Evolutionary conservation across 192 early-diverging fungal species (phyloP).

Genomic region (Podila minutissima): DNA sequence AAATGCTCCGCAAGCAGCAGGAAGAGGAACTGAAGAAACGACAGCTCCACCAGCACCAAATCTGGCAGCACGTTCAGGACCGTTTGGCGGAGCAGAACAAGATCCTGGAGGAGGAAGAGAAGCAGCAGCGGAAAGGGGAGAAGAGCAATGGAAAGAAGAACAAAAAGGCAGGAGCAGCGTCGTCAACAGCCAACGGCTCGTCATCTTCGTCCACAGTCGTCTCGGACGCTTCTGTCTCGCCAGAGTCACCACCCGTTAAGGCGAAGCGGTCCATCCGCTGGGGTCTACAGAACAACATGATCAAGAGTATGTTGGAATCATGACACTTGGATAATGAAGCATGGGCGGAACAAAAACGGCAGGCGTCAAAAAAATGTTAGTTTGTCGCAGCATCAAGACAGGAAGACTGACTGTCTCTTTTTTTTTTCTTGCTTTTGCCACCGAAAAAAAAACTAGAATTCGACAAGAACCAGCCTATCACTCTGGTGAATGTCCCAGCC

Average conservation of each 20-base stretch:
- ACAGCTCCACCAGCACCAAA: conserved; percentile 40
- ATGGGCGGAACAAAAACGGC: background rate
- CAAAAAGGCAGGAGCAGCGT: background rate
- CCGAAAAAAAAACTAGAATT: conserved; percentile 13
- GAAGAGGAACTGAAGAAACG: conserved; percentile 22
- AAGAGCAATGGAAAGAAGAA: conserved; percentile 4
- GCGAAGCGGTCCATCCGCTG: conserved; percentile 39
- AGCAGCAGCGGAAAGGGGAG: background rate
- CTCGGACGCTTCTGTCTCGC: conserved; percentile 12
- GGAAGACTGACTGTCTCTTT: background rate
- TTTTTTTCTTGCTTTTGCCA: background rate
- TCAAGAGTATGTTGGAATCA: conserved; percentile 17
- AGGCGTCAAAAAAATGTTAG: too few species aligned
- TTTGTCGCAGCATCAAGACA: background rate
- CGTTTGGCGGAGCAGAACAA: conserved; percentile 37
- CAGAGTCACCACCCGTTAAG: conserved; percentile 11
- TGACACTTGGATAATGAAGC: background rate
- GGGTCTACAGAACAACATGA: conserved; percentile 41
- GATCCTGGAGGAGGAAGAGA: conserved; percentile 6
- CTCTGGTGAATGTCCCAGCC: conserved; percentile 28
- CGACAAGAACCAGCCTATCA: conserved; percentile 40
- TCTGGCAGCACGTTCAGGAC: conserved; percentile 51
- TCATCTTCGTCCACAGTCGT: background rate
- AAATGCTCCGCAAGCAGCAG: conserved; percentile 26
- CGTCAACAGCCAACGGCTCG: background rate